Evolutionary conservation across 257 asterid genomes (phyloP), one percentile per base, ranked within the genome.

Genomic region (Scutellaria barbata): DNA sequence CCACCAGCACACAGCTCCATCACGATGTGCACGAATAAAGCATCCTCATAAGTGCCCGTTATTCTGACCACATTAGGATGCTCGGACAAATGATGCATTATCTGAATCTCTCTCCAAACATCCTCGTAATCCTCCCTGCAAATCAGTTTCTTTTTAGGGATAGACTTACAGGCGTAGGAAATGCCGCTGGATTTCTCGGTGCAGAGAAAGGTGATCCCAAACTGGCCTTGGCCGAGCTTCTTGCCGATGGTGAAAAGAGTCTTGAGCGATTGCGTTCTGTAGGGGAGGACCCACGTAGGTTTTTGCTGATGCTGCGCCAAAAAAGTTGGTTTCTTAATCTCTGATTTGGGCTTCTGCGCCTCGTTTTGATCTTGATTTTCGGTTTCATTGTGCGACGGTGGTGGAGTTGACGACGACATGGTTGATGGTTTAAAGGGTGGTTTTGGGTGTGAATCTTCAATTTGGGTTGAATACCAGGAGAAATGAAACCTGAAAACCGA

Each of bases 1-100:
- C 96, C 95, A 45, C 96, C 96, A 43, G 90, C 96, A 41, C 95
- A 90, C 41, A 90, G 51, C 84, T 90, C 97, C 97, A 90, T 90
- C 20, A 90, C 96, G 69, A 90, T 86, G 77, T 90, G 97, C 56
- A 90, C 97, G 37, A 77, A 81, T 46, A 86, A 62, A 4, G 79
- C 52, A 52, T 90, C 95, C 81, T 90, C 97, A 63, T 85, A 88
- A 12, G 97, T 88, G 8, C 95, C 97, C 84, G 82, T 84, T 14
- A 88, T 85, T 71, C 94, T 76, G 13, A 90, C 97, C 33, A 90
- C 96, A 80, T 90, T 88, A 14, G 88, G 95, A 22, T 90, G 96
- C 74, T 87, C 91, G 6, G 90, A 85, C 57, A 87, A 66, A 50
- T 87, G 90, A 74, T 87, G 94, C 90, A 87, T 87, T 81, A 87